These are phyloP conservation scores for Rhodotorula taiwanensis DNA, from an alignment of 768 basidiomycete species.

Conservation along the genomic window DNA sequence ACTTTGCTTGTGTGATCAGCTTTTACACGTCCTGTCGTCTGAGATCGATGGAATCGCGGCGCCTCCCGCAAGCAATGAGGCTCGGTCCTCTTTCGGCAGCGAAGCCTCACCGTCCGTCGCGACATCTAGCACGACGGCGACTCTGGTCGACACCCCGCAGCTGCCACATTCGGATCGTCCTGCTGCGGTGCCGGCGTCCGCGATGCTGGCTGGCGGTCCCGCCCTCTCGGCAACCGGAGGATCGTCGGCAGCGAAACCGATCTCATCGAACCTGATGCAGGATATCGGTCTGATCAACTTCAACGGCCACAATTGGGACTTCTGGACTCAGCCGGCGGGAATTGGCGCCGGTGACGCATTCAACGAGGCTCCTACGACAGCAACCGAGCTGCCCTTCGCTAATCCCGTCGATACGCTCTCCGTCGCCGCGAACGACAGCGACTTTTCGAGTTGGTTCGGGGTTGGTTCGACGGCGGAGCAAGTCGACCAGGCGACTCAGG, in stretches of 20 bases:
- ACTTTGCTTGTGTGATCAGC: not conserved
- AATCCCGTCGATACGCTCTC: not conserved
- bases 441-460: conserved; percentile 15
- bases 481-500: conserved; percentile 17
- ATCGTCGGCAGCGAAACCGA: too few species aligned
- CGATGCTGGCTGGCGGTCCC: not conserved
- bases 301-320: conserved; percentile 5
- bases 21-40: not conserved
- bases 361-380: not conserved
- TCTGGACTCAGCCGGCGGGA: conserved; percentile 1
- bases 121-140: too few species aligned
- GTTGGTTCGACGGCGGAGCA: not conserved
- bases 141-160: too few species aligned
- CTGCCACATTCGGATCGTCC: too few species aligned
- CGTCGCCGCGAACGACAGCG: not conserved
- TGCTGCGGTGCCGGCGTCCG: not conserved
- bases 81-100: too few species aligned
- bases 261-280: not conserved
- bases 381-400: not conserved
- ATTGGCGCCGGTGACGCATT: not conserved
- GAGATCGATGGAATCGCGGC: not conserved
- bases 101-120: too few species aligned
- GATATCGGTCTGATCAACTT: conserved; percentile 7
- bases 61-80: too few species aligned
- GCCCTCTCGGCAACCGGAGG: too few species aligned